Evolutionary conservation across 148 eudicot species (phyloP).

Genomic region (Simmondsia chinensis): DNA sequence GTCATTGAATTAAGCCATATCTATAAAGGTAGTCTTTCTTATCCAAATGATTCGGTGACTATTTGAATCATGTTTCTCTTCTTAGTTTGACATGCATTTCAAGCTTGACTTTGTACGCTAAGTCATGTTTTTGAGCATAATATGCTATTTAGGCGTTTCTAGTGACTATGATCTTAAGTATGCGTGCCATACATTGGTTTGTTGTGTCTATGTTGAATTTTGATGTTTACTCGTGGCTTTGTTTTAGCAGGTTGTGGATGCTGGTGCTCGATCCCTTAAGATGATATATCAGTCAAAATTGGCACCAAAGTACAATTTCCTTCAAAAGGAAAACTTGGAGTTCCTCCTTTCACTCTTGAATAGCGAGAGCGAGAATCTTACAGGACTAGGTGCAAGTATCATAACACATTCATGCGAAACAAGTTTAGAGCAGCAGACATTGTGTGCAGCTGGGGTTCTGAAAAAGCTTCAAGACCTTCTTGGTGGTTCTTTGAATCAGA

Average conservation of each 20-base stretch:
- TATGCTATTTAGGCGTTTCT: no score
- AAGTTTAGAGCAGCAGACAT: slow-evolving; percentile 51
- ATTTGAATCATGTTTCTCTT: no score
- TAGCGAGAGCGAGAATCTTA: slow-evolving; percentile 78
- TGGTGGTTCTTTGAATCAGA: slow-evolving; percentile 65
- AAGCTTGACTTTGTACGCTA: no score
- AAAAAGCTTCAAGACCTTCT: slow-evolving; percentile 66
- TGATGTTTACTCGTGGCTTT: no score
- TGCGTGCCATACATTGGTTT: no score
- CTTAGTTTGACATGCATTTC: no score
- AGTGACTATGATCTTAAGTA: no score
- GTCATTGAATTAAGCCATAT: no score
- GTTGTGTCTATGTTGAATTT: no score
- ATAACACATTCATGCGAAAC: slow-evolving; percentile 78
- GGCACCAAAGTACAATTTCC: slow-evolving; percentile 87
- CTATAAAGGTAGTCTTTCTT: no score
- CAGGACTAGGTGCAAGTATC: slow-evolving; percentile 90
- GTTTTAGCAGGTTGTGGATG: slow-evolving; percentile 73
- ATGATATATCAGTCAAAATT: slow-evolving; percentile 83
- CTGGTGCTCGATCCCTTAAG: slow-evolving; percentile 86
- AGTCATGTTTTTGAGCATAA: no score
- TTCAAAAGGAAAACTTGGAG: slow-evolving; percentile 46
- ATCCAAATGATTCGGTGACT: no score
- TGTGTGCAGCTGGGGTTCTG: slow-evolving; percentile 74
- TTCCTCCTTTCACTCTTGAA: slow-evolving; percentile 66